Evolutionary conservation across 2,329 filamentous ascomycete species (phyloP), one percentile per base, ranked within the genome.

Genomic region (Dactylella cylindrospora): DNA sequence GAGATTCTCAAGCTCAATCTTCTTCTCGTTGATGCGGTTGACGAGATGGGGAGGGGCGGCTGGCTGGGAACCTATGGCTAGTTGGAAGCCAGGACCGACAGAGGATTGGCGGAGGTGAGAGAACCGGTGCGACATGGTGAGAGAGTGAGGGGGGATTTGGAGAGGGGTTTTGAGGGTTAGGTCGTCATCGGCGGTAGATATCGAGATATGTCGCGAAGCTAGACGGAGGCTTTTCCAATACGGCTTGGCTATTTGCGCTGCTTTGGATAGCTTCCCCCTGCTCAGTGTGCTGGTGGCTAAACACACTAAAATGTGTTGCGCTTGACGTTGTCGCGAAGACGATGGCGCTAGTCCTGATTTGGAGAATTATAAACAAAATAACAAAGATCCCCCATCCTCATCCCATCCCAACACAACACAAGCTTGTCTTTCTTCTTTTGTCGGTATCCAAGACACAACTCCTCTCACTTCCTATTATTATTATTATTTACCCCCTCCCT

Each of bases 1-100:
- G 55, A 93, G 77, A 68, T 84, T 87, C 68, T 90, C 85, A 4
- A 94, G 79, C 72, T 94, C 88, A 49, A 84, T 82, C 73, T 86
- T 89, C 77, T 94, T 94, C 75, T 93, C 88, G 66, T 86, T 83
- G 71, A 94, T 89, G 66, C 88, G 84, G 36, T 85, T 82, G 77
- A 75, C 22, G 67, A 74, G 68, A 68, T 70, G 62, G 69, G 71
- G 67, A 72, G 74, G 72, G 3, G 76, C 73, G 54, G 69, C 70
- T 7, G 70, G 61, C 26, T 54, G 49, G 31, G 43, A 10, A 8
- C 41, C 36, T 15, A 31, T 64, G 17, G 40, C 51, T 2, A 64
- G 59, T 36, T 55, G 59, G 39, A 72, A 75, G 19, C 76, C 73
- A 2, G 77, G 75, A 20, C 59, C 59, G 38, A 74, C 73, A 68